phyloP scores from a whole-genome alignment of 2,329 filamentous ascomycete genomes.

The Monosporascus cannonballus region DNA sequence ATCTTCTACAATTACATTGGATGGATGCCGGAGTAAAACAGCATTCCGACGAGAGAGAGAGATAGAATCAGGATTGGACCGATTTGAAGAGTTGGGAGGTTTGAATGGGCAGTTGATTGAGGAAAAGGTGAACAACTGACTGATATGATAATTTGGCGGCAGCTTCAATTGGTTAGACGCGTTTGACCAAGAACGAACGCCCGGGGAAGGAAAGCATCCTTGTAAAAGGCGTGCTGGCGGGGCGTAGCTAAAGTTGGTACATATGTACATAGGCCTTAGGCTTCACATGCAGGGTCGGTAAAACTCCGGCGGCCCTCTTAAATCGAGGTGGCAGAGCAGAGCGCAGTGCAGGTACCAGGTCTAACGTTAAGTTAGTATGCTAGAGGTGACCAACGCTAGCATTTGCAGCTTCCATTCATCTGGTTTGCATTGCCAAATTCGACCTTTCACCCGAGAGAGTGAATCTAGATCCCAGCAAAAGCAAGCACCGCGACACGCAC shows the following conservation, averaged over 20 bases:
- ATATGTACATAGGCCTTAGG: too few species aligned
- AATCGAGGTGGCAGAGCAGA: too few species aligned
- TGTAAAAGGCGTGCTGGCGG: neutral
- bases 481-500: conserved; percentile 7
- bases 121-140: too few species aligned
- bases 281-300: too few species aligned
- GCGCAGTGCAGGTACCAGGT: too few species aligned
- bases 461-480: conserved; percentile 3
- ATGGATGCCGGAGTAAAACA: too few species aligned
- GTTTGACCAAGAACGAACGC: neutral
- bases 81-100: too few species aligned
- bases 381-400: neutral
- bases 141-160: neutral
- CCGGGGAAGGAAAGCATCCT: neutral
- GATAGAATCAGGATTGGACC: too few species aligned
- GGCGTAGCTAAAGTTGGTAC: neutral
- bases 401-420: neutral
- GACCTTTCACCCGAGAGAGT: neutral
- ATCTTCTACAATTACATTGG: too few species aligned
- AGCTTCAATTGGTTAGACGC: neutral
- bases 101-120: too few species aligned
- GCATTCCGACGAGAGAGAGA: too few species aligned
- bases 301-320: too few species aligned
- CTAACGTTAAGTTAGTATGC: neutral
- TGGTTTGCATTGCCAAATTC: conserved; percentile 9